Percentiles rank a stretch among this genome's conserved stretches.
phyloP scores from a whole-genome alignment of 2,329 filamentous ascomycete species.

The Penicillium sp. region DNA sequence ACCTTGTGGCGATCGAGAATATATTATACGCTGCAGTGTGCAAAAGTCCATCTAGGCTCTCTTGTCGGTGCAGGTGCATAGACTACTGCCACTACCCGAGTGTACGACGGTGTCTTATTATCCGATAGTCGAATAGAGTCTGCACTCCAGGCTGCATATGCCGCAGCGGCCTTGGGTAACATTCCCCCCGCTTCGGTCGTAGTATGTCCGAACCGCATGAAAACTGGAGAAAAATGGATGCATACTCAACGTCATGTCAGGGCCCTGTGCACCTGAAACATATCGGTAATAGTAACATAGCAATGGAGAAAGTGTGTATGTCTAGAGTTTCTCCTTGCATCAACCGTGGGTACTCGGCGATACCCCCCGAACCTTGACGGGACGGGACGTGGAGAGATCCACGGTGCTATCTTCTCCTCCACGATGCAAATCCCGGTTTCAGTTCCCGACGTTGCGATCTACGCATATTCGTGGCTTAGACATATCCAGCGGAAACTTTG shows the following conservation, averaged over 20 bases:
- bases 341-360: constrained; percentile 30
- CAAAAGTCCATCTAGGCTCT: constrained; percentile 13
- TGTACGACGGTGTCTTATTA: constrained; percentile 19
- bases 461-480: constrained; percentile 2
- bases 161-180: constrained; percentile 17
- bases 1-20: constrained; percentile 20
- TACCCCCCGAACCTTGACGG: constrained; percentile 38
- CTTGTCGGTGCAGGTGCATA: constrained; percentile 14
- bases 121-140: constrained; percentile 15
- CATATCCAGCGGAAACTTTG: background rate
- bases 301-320: background rate
- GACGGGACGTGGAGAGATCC: constrained; percentile 31
- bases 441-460: background rate
- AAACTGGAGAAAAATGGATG: background rate
- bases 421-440: background rate
- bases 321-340: constrained; percentile 25
- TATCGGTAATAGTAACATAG: background rate
- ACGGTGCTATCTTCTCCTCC: constrained; percentile 6
- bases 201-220: constrained; percentile 14
- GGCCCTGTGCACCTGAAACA: constrained; percentile 8
- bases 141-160: constrained; percentile 1
- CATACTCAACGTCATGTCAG: constrained; percentile 14
- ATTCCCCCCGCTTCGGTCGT: constrained; percentile 6
- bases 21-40: constrained; percentile 6
- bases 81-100: constrained; percentile 15